A percentile compares a stretch with the other conserved stretches of the same genome.
Conservation (phyloP, 305 asterid species). For the Solanum hybrid region DNA sequence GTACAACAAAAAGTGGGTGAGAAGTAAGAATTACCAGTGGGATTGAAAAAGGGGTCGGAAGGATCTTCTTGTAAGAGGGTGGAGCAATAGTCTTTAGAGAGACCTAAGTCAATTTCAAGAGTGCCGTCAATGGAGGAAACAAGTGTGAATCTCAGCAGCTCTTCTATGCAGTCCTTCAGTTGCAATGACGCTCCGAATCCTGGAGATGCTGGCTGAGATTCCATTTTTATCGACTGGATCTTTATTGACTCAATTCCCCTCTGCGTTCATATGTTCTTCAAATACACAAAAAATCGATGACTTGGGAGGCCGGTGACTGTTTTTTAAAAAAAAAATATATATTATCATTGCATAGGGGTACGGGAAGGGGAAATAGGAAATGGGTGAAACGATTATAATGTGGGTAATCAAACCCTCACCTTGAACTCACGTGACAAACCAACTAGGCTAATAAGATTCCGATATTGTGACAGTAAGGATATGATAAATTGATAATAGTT, state of each 20-base stretch:
- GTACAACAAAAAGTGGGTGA: background rate
- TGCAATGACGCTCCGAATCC: constrained; percentile 20
- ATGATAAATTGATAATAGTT: background rate
- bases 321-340: background rate
- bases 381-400: background rate
- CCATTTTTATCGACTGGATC: background rate
- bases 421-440: background rate
- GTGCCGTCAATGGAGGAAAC: constrained; percentile 26
- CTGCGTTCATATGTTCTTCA: background rate
- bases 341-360: background rate
- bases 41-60: constrained; percentile 4
- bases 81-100: constrained; percentile 46
- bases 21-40: constrained; percentile 18
- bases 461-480: background rate
- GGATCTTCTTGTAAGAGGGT: constrained; percentile 43
- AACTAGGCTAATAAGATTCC: background rate
- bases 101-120: constrained; percentile 32
- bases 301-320: background rate
- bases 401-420: background rate
- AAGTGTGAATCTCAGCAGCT: constrained; percentile 43
- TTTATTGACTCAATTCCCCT: background rate
- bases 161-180: constrained; percentile 49
- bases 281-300: background rate
- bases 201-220: constrained; percentile 26
- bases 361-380: background rate